These are phyloP conservation scores for Mycothermus thermophilus DNA, from an alignment of 495 filamentous ascomycete genomes.

Conservation along the genomic window DNA sequence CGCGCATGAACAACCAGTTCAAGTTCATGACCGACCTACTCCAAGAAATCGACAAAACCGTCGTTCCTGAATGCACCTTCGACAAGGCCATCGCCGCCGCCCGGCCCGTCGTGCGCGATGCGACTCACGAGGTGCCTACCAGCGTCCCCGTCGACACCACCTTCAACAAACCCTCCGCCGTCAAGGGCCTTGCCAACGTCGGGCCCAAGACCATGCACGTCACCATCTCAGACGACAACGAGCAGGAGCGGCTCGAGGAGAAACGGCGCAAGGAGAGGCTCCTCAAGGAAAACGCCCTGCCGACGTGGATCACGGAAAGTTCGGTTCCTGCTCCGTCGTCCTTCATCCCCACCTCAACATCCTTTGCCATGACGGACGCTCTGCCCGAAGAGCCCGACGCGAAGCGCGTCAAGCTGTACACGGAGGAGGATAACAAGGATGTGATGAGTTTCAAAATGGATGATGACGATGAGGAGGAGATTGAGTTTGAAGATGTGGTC, in stretches of 20 bases:
- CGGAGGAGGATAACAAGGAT: constrained; percentile 23
- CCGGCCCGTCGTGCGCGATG: constrained; percentile 46
- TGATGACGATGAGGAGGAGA: constrained; percentile 41
- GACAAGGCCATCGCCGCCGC: constrained; percentile 54
- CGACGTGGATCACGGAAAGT: constrained; percentile 77
- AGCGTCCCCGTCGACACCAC: constrained; percentile 34
- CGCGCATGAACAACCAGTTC: constrained; percentile 74
- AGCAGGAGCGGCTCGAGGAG: constrained; percentile 61
- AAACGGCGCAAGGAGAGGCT: constrained; percentile 57
- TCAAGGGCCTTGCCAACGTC: constrained; percentile 53
- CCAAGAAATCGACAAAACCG: constrained; percentile 67
- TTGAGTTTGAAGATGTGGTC: constrained; percentile 53
- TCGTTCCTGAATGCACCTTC: constrained; percentile 78
- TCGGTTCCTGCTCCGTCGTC: constrained; percentile 46
- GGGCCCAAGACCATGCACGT: constrained; percentile 63
- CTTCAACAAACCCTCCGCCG: constrained; percentile 45
- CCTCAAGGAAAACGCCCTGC: constrained; percentile 72
- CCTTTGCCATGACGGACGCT: constrained; percentile 4
- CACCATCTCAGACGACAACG: constrained; percentile 56
- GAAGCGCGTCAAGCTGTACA: constrained; percentile 43
- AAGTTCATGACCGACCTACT: constrained; percentile 71
- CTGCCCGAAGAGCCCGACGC: constrained; percentile 26
- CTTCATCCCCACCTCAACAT: not conserved
- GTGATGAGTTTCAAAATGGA: constrained; percentile 42
- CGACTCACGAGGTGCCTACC: constrained; percentile 44